Evolutionary conservation across 331 rosid genomes (phyloP), one percentile per base, ranked within the genome.

Genomic region (Acacia concinna): DNA sequence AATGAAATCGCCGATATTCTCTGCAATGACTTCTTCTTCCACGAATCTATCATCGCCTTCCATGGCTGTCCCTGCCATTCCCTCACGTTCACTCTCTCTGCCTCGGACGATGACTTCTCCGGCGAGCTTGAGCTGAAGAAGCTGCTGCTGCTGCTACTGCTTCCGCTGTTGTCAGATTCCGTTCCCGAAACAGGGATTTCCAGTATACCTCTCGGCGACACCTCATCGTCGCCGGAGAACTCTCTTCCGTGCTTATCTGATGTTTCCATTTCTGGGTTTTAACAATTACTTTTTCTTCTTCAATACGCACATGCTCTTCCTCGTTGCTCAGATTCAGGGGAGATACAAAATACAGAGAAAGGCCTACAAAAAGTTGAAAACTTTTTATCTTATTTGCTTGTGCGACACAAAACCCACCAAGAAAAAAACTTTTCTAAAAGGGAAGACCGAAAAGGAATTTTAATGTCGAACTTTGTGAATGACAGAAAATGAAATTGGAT

Each of bases 201-300:
- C 21, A 96, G 37, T 49, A 96, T 90, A 1, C 91, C 92, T 84
- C 99, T 87, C 1, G 98, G 98, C 0, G 99, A 95, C 8, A 47
- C 10, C 21, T 89, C 87, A 0, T 75, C 94, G 18, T 85, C 90
- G 79, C 83, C 57, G 0, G 73, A 20, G 46, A 34, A 8, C 52
- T 77, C 88, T 64, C 52, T 57, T 49, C 17, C 75, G 46, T 75
- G 25, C 47, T 38, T 23, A 0, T 0, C 62, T 7, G 18, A 59
- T 2, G 73, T 68, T 28, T 59, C 80, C 82, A 74, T 78, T 63
- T 86, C 77, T 34, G 44, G 82, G 68, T 68, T 85, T 86, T 85
- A 71, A 1, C 20, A 20, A 1, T 85, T 23, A 8, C 15, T 38
- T 67, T 72, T 31, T 54, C 54, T 79, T 79, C 49, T 68, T 68